These are phyloP conservation scores for Botryotinia narcissicola DNA, from an alignment of 2,329 filamentous ascomycete species.

Conservation along the genomic window DNA sequence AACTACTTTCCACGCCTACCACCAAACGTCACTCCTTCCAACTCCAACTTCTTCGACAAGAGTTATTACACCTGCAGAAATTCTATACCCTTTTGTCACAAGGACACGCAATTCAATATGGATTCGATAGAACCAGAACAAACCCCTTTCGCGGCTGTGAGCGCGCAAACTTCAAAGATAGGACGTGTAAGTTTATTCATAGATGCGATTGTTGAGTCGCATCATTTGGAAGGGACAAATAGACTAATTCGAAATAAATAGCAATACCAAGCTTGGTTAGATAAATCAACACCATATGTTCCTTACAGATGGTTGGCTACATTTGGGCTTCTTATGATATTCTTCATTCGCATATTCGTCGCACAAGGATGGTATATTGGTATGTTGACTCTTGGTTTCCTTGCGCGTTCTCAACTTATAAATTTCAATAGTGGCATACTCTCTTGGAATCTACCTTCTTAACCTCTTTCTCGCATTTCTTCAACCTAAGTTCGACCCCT, in stretches of 20 bases:
- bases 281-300: constrained; percentile 87
- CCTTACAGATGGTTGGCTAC: constrained; percentile 89
- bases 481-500: constrained; percentile 97
- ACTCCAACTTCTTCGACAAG: neutral
- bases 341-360: constrained; percentile 85
- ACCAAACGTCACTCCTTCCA: neutral
- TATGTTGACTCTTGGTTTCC: constrained; percentile 44
- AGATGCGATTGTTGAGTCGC: neutral
- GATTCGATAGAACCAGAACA: constrained; percentile 83
- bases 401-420: constrained; percentile 4
- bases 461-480: constrained; percentile 99
- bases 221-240: neutral
- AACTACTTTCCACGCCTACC: constrained; percentile 7
- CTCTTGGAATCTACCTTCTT: constrained; percentile 95
- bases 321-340: constrained; percentile 69
- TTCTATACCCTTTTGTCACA: neutral
- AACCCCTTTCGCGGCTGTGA: constrained; percentile 89
- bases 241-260: constrained; percentile 42
- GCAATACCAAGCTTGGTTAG: constrained; percentile 92
- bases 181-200: constrained; percentile 59
- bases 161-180: constrained; percentile 75
- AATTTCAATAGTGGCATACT: constrained; percentile 74
- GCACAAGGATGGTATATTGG: constrained; percentile 99
- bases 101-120: constrained; percentile 51
- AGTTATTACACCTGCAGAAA: neutral